A percentile compares a stretch with the other conserved stretches of the same genome.
Evolutionary conservation across 305 asterid genomes (phyloP).

Genomic region (Salvia sclarea): DNA sequence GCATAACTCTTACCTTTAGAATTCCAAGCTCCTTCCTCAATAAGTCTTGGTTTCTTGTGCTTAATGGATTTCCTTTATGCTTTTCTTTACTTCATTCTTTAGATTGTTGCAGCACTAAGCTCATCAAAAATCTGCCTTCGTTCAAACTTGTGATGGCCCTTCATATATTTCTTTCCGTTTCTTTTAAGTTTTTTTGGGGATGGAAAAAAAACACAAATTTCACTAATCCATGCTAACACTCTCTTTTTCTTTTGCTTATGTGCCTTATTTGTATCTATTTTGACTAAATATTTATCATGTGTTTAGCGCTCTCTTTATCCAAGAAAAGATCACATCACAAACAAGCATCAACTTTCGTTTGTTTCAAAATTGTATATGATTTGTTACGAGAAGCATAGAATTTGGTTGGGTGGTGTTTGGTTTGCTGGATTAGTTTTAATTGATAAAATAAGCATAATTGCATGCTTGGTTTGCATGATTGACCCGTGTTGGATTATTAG

Average conservation of each 20-base stretch:
- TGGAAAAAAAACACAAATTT: neutral
- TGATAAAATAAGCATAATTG: no score
- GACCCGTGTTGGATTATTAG: no score
- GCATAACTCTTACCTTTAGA: slow-evolving; percentile 42
- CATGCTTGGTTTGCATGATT: no score
- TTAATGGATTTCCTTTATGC: slow-evolving; percentile 70
- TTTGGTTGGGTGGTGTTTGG: no score
- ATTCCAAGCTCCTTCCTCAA: slow-evolving; percentile 59
- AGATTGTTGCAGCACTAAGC: slow-evolving; percentile 38
- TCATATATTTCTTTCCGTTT: neutral
- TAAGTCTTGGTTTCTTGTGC: slow-evolving; percentile 69
- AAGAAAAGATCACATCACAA: neutral
- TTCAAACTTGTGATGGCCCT: slow-evolving; percentile 43
- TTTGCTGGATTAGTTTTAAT: no score
- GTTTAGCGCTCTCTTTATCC: neutral
- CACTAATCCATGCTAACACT: slow-evolving; percentile 23
- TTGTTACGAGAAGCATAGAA: neutral
- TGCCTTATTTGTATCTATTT: neutral
- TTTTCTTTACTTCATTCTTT: slow-evolving; percentile 51
- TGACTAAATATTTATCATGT: neutral
- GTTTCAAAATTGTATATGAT: neutral
- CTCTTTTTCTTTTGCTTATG: slow-evolving; percentile 7
- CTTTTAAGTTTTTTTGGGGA: neutral
- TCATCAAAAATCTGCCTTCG: slow-evolving; percentile 31
- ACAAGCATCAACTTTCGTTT: neutral